These are phyloP conservation scores for Diospyros lotus DNA, from an alignment of 148 eudicot species.

Conservation along the genomic window DNA sequence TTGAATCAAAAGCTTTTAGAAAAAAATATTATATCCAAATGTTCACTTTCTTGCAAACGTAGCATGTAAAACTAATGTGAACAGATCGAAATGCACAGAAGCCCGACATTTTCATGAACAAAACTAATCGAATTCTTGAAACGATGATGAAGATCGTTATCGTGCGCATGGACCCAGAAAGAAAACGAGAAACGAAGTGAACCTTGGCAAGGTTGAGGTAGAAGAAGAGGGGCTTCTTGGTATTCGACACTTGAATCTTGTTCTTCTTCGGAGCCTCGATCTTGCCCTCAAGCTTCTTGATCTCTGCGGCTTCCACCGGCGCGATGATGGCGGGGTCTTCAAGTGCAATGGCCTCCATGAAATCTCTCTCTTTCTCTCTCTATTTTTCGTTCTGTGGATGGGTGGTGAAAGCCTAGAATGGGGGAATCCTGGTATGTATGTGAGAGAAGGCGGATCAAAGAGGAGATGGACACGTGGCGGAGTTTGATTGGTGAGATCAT, in stretches of 20 bases:
- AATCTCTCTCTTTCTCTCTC: slow-evolving; percentile 5
- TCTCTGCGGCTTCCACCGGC: neutral
- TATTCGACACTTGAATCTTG: slow-evolving; percentile 42
- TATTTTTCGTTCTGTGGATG: neutral
- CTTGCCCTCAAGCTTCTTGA: neutral
- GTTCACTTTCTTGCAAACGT: no score
- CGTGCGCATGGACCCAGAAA: neutral
- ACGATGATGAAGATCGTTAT: neutral
- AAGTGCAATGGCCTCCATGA: slow-evolving; percentile 12
- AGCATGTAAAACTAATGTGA: neutral
- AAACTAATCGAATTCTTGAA: neutral
- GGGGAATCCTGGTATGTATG: neutral
- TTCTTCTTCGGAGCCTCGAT: slow-evolving; percentile 29
- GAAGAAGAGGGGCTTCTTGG: slow-evolving; percentile 46
- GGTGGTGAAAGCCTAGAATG: neutral
- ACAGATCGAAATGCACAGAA: neutral
- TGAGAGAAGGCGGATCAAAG: neutral
- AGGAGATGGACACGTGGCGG: slow-evolving; percentile 6
- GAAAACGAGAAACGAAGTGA: neutral
- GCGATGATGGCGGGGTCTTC: slow-evolving; percentile 1
- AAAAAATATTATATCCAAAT: no score
- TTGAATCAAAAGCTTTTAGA: no score
- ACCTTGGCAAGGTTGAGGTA: slow-evolving; percentile 52
- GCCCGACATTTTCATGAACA: neutral
- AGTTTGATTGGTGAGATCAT: neutral